Evolutionary conservation across 768 basidiomycete genomes (phyloP).

Genomic region (Mycena amicta): DNA sequence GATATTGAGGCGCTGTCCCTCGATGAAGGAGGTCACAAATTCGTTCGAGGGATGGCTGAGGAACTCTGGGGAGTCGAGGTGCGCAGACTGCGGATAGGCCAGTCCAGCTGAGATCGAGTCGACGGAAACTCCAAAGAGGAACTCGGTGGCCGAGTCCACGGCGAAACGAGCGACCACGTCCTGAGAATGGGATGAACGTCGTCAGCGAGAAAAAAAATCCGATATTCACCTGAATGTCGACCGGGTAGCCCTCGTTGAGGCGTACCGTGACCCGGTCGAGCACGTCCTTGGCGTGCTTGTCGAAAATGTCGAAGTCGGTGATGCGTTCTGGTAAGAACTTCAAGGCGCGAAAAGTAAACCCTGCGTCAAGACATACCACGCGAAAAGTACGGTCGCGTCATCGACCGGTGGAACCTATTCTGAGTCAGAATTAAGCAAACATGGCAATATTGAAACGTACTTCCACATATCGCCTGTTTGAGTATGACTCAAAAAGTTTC

Average conservation of each 20-base stretch:
- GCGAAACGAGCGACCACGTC: constrained; percentile 48
- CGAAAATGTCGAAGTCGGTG: constrained; percentile 43
- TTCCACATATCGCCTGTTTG: constrained; percentile 45
- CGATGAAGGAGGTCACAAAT: constrained; percentile 42
- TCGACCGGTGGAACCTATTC: constrained; percentile 41
- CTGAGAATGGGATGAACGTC: no score
- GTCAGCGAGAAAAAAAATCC: no score
- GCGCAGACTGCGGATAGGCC: constrained; percentile 29
- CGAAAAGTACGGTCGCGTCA: constrained; percentile 48
- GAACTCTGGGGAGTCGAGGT: constrained; percentile 24
- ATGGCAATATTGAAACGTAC: constrained; percentile 7
- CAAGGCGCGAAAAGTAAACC: neutral
- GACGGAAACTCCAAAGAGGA: constrained; percentile 51
- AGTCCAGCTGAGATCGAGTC: constrained; percentile 41
- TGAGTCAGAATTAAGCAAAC: neutral
- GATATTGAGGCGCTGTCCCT: constrained; percentile 36
- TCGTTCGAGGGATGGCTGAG: constrained; percentile 33
- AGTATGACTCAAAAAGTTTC: neutral
- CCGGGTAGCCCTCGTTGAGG: constrained; percentile 34
- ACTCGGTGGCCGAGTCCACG: constrained; percentile 59
- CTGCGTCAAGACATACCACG: constrained; percentile 11
- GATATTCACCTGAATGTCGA: constrained; percentile 38
- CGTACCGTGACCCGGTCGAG: constrained; percentile 32
- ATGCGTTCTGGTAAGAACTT: constrained; percentile 29
- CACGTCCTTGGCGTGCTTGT: constrained; percentile 36